Evolutionary conservation across 208 protist species (phyloP).

Genomic region (Trypanosomatidae sp.): DNA sequence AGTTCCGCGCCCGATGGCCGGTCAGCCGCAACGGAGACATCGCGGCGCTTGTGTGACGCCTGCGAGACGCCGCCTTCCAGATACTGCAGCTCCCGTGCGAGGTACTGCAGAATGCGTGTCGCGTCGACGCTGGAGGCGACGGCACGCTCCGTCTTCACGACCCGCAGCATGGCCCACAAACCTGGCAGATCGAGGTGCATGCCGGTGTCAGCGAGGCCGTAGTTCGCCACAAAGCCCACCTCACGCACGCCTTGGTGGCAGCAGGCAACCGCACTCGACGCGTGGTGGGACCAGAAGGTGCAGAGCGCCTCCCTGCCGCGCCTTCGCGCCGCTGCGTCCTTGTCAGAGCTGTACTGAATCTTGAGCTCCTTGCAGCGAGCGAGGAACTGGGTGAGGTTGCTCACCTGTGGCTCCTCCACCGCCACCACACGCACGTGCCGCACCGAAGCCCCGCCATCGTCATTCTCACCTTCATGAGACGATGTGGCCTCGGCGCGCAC

Average conservation of each 20-base stretch:
- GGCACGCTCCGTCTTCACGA: slow-evolving; percentile 29
- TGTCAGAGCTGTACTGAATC: slow-evolving; percentile 31
- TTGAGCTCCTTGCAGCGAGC: slow-evolving; percentile 45
- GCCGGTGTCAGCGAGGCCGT: slow-evolving; percentile 58
- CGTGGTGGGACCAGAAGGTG: slow-evolving; percentile 58
- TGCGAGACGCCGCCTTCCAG: slow-evolving; percentile 15
- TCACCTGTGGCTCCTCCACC: slow-evolving; percentile 4
- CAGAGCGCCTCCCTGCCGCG: slow-evolving; percentile 37
- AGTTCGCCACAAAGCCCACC: slow-evolving; percentile 61
- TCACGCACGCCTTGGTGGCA: slow-evolving; percentile 53
- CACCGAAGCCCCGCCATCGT: not conserved
- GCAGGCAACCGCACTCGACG: slow-evolving; percentile 51
- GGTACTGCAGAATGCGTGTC: slow-evolving; percentile 57
- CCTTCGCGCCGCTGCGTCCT: slow-evolving; percentile 28
- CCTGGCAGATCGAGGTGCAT: slow-evolving; percentile 44
- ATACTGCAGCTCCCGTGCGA: slow-evolving; percentile 54
- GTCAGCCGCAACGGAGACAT: slow-evolving; percentile 13
- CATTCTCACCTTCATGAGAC: no score
- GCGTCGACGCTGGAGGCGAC: slow-evolving; percentile 46
- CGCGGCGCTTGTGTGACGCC: not conserved
- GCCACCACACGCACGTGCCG: not conserved
- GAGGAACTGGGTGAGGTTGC: slow-evolving; percentile 67
- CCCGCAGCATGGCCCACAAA: slow-evolving; percentile 30
- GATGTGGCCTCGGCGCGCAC: not conserved
- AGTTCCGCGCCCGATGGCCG: slow-evolving; percentile 19